Percentiles rank a stretch among this genome's conserved stretches.
phyloP scores from a whole-genome alignment of 1,284 basidiomycete species.

The Singerocomus rubriflavus region DNA sequence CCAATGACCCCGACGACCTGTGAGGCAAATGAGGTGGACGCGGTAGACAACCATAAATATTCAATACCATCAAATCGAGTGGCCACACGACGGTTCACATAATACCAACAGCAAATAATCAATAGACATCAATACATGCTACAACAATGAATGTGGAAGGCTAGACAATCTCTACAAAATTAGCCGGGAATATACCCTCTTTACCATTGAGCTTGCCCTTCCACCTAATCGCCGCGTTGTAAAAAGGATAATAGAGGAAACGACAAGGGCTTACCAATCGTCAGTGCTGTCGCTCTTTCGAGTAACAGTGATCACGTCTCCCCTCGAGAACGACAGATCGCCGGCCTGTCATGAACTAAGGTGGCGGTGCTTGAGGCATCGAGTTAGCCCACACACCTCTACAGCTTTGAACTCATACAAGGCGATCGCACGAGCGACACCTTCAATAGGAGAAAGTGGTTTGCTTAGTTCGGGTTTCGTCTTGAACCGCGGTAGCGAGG shows the following conservation, averaged over 20 bases:
- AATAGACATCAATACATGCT: not conserved
- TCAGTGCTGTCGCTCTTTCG: slow-evolving; percentile 74
- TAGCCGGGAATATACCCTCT: slow-evolving; percentile 60
- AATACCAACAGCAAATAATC: no score
- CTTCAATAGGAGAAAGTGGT: slow-evolving; percentile 51
- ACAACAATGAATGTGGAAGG: not conserved
- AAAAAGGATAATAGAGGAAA: not conserved
- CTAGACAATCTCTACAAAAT: slow-evolving; percentile 58
- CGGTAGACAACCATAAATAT: not conserved
- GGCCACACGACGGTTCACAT: no score
- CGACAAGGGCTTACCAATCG: slow-evolving; percentile 59
- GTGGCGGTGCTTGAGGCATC: not conserved
- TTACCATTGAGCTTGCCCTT: slow-evolving; percentile 50
- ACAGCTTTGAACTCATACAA: slow-evolving; percentile 75
- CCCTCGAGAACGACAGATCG: slow-evolving; percentile 83
- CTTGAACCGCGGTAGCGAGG: slow-evolving; percentile 36
- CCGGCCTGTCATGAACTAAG: slow-evolving; percentile 47
- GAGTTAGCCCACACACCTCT: slow-evolving; percentile 44
- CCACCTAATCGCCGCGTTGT: slow-evolving; percentile 54
- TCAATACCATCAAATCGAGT: no score
- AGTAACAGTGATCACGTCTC: slow-evolving; percentile 75
- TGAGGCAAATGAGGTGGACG: not conserved
- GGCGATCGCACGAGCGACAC: slow-evolving; percentile 74
- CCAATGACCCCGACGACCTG: not conserved
- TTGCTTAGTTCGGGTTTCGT: slow-evolving; percentile 49